A percentile compares a stretch with the other conserved stretches of the same genome.
Conservation (phyloP, 257 asterid genomes). For the Scutellaria minor region DNA sequence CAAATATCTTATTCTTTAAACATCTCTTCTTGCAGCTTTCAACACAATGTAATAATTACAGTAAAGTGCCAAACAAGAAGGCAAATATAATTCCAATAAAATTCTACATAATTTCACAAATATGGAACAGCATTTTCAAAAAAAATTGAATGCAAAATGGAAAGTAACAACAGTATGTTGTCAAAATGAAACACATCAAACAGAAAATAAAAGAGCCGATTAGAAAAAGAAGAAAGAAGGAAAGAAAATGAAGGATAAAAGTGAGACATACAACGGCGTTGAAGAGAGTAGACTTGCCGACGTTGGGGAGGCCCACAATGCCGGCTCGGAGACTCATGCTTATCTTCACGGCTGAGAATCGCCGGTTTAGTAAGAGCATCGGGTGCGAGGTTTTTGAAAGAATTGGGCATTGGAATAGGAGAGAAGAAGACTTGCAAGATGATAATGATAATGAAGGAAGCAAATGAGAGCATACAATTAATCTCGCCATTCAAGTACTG, state of each 20-base stretch:
- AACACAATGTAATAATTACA: too few relatives aligned
- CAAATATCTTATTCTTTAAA: too few relatives aligned
- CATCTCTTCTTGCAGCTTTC: too few relatives aligned
- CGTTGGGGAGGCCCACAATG: constrained; percentile 97
- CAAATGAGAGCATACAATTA: constrained; percentile 56
- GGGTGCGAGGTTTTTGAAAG: constrained; percentile 49
- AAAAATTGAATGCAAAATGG: too few relatives aligned
- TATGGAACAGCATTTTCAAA: too few relatives aligned
- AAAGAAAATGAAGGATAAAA: not conserved
- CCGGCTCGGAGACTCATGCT: constrained; percentile 95
- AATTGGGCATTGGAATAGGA: constrained; percentile 53
- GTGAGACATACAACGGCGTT: constrained; percentile 82
- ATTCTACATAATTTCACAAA: too few relatives aligned
- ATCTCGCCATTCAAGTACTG: constrained; percentile 64
- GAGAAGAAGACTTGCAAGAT: constrained; percentile 43
- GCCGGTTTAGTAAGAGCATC: constrained; percentile 49
- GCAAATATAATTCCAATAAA: too few relatives aligned
- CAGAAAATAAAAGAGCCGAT: too few relatives aligned
- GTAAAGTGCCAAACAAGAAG: too few relatives aligned
- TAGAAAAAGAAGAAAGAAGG: too few relatives aligned
- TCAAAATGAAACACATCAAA: too few relatives aligned
- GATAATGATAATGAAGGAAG: constrained; percentile 56
- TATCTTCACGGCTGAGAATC: constrained; percentile 67
- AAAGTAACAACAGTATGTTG: too few relatives aligned
- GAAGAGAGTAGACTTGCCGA: constrained; percentile 95